phyloP scores from a whole-genome alignment of 2,329 filamentous ascomycete genomes.

The Blastomyces percursus region DNA sequence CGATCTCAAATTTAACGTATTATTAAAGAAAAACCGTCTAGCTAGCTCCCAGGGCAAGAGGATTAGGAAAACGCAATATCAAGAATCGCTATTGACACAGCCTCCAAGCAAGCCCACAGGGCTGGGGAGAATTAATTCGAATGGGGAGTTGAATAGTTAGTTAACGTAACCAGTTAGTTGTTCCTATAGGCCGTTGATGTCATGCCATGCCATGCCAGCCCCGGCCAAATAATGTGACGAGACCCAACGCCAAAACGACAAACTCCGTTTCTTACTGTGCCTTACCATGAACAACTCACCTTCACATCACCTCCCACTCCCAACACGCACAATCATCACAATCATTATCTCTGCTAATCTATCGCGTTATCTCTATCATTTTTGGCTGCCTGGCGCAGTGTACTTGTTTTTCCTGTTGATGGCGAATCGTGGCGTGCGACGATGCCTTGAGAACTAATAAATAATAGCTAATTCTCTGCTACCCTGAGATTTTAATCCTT shows the following conservation, averaged over 20 bases:
- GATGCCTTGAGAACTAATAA: neutral
- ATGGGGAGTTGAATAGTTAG: no score
- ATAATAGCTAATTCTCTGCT: neutral
- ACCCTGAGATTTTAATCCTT: neutral
- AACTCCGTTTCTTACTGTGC: neutral
- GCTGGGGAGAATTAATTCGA: neutral
- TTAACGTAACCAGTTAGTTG: neutral
- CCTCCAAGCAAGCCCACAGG: neutral
- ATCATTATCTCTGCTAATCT: neutral
- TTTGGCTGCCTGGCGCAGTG: slow-evolving; percentile 1
- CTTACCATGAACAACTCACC: neutral
- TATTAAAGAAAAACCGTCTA: neutral
- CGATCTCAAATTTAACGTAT: neutral
- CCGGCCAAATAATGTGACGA: neutral
- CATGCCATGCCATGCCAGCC: slow-evolving; percentile 1
- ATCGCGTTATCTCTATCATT: neutral
- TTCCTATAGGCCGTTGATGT: neutral
- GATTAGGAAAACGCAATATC: neutral
- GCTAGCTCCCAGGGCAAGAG: neutral
- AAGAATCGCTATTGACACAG: neutral
- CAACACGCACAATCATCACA: neutral
- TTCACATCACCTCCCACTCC: neutral
- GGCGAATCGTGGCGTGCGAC: neutral
- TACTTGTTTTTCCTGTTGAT: neutral
- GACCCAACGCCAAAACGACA: neutral